Base-by-base conservation (phyloP, 768 basidiomycete genomes). In the Coprinopsis sp. region DNA sequence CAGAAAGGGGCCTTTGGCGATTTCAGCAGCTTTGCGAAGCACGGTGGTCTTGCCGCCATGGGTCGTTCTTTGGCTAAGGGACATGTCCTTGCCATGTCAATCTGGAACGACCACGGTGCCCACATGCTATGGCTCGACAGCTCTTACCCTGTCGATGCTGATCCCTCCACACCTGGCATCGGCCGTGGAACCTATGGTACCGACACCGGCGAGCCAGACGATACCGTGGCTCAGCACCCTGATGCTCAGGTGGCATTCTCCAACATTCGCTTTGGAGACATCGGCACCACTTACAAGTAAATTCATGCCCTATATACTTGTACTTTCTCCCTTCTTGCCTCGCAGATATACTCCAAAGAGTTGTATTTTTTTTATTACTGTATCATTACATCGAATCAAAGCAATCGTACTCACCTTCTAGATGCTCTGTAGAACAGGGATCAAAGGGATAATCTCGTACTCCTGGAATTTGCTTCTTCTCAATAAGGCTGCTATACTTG, bases 91-190 rank as follows among this genome's bases (percentile, higher is more conserved):
- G 74, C 73, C 41, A 60, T 79, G 55, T 65, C 62, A 36, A 48
- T 79, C 50, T 77, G 78, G 78, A 77, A 78, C 58, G 77, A 79
- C 64, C 68, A 79, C 56, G 65, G 63, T 23, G 76, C 63, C 48
- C 64, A 70, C 63, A 79, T 80, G 78, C 69, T 77, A 54, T 80
- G 78, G 71, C 74, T 79, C 61, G 76, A 79, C 67, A 62, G 64
- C 56, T 64, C 62, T 67, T 77, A 73, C 67, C 78, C 71, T 38
- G 53, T 54, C 33, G 56, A 54, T 46, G 52, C 50, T 14, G 58
- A 57, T 56, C 55, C 72, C 24, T 60, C 37, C n/a, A 44, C 33
- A 28, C 56, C 53, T 28, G 77, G 77, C 62, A 64, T 74, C 46
- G 61, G 68, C 36, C 77, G 77, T 62, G 77, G 77, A 33, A 62